A percentile compares a stretch with the other conserved stretches of the same genome.
phyloP scores from a whole-genome alignment of 495 filamentous ascomycete genomes.

The Gamarada debralockiae region DNA sequence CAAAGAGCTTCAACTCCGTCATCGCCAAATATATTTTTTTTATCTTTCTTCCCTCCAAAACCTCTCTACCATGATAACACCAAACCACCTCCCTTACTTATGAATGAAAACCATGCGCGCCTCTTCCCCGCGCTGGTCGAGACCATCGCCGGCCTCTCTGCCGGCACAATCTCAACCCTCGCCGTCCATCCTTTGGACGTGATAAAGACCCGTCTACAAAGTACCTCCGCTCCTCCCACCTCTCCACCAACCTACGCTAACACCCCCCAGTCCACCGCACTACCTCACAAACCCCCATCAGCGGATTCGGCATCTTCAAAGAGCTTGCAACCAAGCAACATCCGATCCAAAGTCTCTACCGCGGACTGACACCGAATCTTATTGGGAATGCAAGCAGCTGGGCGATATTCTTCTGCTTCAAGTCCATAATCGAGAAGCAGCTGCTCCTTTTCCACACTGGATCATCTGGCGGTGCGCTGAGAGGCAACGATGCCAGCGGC shows the following conservation, averaged over 20 bases:
- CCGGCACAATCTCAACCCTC: slow-evolving; percentile 81
- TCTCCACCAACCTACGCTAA: slow-evolving; percentile 3
- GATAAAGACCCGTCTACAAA: slow-evolving; percentile 92
- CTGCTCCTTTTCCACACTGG: slow-evolving; percentile 17
- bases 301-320: slow-evolving; percentile 38
- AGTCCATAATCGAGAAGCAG: slow-evolving; percentile 38
- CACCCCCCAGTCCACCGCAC: slow-evolving; percentile 20
- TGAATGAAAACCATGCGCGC: slow-evolving; percentile 29
- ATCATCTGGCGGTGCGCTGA: not conserved
- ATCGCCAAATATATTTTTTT: not conserved
- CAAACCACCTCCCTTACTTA: slow-evolving; percentile 8
- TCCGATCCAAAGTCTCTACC: slow-evolving; percentile 68
- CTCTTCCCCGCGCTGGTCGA: slow-evolving; percentile 70
- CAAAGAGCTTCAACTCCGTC: slow-evolving; percentile 11
- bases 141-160: slow-evolving; percentile 83
- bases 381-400: slow-evolving; percentile 87
- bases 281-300: slow-evolving; percentile 30
- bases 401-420: slow-evolving; percentile 84
- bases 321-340: slow-evolving; percentile 35
- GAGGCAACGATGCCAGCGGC: not conserved
- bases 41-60: not conserved
- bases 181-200: slow-evolving; percentile 86
- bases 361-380: slow-evolving; percentile 85
- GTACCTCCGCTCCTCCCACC: slow-evolving; percentile 37
- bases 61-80: slow-evolving; percentile 14